These are phyloP conservation scores for Gymnopilus junonius DNA, from an alignment of 768 basidiomycete genomes.

Conservation along the genomic window DNA sequence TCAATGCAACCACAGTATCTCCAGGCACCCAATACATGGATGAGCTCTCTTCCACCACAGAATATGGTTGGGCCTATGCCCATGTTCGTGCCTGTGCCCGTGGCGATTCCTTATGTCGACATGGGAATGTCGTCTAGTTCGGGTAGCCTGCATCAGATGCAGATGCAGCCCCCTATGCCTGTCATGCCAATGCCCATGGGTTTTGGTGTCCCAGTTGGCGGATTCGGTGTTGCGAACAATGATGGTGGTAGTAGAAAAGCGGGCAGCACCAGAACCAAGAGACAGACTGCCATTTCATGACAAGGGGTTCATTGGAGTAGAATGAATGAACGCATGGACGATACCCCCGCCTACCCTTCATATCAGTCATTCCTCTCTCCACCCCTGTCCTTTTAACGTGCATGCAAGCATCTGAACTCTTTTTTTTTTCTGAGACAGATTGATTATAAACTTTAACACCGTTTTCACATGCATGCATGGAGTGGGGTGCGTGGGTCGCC, in stretches of 20 bases:
- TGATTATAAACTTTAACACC: not conserved
- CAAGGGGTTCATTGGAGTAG: not conserved
- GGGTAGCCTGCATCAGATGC: conserved; percentile 7
- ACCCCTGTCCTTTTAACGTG: conserved; percentile 14
- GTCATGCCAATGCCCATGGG: conserved; percentile 2
- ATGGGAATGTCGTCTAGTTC: conserved; percentile 11
- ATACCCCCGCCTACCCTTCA: not conserved
- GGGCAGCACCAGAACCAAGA: not conserved
- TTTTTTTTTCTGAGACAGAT: not conserved
- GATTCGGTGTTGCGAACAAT: not conserved
- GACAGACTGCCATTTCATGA: conserved; percentile 9
- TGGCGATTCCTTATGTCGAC: conserved; percentile 10
- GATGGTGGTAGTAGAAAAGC: not conserved
- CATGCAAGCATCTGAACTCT: conserved; percentile 2
- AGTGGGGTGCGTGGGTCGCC: not conserved
- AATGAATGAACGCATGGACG: not conserved
- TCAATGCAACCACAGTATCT: conserved; percentile 30
- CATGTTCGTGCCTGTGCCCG: conserved; percentile 17
- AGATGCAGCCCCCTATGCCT: not conserved
- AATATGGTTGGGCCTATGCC: conserved; percentile 31
- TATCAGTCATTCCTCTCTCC: not conserved
- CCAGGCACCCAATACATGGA: conserved; percentile 46
- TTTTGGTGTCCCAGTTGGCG: not conserved
- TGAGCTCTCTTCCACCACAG: conserved; percentile 40
- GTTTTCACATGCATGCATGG: conserved; percentile 1